phyloP scores from a whole-genome alignment of 805 yeast genomes.

The Nakazawaea sp. region DNA sequence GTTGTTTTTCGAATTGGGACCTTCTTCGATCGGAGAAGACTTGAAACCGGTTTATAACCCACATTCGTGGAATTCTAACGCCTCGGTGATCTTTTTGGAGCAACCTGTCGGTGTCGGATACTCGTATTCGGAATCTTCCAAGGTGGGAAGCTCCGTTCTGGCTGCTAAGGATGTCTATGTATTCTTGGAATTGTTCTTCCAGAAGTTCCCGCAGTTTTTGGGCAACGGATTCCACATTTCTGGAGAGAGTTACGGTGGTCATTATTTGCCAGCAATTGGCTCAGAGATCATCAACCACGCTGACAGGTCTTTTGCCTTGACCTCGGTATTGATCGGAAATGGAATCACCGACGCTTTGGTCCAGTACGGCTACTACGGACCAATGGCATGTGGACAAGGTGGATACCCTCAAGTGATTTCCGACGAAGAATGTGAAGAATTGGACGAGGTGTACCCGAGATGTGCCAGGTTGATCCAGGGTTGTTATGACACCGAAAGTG shows the following conservation, averaged over 20 bases:
- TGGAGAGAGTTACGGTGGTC: slow-evolving; percentile 93
- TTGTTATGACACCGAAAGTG: slow-evolving; percentile 71
- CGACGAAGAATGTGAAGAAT: slow-evolving; percentile 71
- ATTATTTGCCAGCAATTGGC: slow-evolving; percentile 88
- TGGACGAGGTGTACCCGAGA: slow-evolving; percentile 65
- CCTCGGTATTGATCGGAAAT: slow-evolving; percentile 82
- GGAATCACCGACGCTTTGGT: slow-evolving; percentile 83
- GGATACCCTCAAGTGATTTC: slow-evolving; percentile 69
- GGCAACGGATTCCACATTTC: slow-evolving; percentile 69
- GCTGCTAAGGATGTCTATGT: slow-evolving; percentile 83
- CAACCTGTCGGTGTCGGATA: slow-evolving; percentile 87
- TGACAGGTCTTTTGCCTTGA: slow-evolving; percentile 48
- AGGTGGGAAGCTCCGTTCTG: slow-evolving; percentile 66
- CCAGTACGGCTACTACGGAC: slow-evolving; percentile 74
- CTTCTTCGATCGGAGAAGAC: slow-evolving; percentile 58
- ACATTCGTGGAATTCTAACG: slow-evolving; percentile 78
- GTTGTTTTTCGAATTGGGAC: slow-evolving; percentile 80
- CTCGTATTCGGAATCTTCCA: slow-evolving; percentile 53
- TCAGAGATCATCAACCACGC: slow-evolving; percentile 66
- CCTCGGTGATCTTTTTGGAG: slow-evolving; percentile 79
- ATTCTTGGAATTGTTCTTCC: slow-evolving; percentile 71
- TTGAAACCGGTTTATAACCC: slow-evolving; percentile 65
- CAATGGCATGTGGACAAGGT: slow-evolving; percentile 95
- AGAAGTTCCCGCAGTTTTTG: slow-evolving; percentile 59
- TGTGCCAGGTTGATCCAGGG: slow-evolving; percentile 70